These are phyloP conservation scores for Leishmania major DNA, from an alignment of 208 protist species.

Conservation along the genomic window DNA sequence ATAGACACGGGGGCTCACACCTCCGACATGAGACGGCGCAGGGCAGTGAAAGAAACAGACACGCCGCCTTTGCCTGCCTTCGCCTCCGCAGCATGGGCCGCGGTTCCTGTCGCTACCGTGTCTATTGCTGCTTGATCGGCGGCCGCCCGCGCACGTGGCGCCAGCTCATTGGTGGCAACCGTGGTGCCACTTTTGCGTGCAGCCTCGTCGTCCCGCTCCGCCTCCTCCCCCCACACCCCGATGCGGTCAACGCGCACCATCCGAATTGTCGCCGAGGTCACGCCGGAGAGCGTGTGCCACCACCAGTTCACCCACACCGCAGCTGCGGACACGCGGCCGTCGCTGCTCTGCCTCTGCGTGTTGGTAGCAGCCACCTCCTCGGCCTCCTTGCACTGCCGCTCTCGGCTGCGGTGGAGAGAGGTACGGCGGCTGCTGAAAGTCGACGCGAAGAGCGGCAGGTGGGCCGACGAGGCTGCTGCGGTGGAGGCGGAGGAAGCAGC, in stretches of 20 bases:
- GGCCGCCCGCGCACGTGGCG: background rate
- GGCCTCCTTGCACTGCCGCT: conserved; percentile 15
- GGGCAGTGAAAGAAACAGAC: conserved; percentile 19
- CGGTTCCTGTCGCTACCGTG: background rate
- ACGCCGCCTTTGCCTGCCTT: background rate
- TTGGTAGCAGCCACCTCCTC: conserved; percentile 11
- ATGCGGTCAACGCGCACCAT: background rate
- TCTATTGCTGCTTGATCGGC: background rate
- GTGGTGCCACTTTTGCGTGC: background rate
- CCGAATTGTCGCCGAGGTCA: background rate
- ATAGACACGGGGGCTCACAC: conserved; percentile 16
- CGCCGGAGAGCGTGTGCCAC: conserved; percentile 5
- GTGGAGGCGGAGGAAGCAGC: background rate
- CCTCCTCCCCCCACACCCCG: conserved; percentile 2
- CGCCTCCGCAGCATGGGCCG: background rate
- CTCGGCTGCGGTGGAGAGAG: conserved; percentile 22
- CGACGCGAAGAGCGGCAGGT: conserved; percentile 25
- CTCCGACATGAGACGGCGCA: conserved; percentile 26
- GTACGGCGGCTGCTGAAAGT: conserved; percentile 23
- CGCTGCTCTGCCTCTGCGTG: conserved; percentile 1
- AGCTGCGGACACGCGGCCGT: background rate
- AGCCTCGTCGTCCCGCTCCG: background rate
- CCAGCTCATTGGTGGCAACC: background rate
- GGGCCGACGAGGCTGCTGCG: background rate
- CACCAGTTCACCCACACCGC: conserved; percentile 11